A percentile compares a stretch with the other conserved stretches of the same genome.
Evolutionary conservation across 129 eudicot genomes (phyloP).

Genomic region (Ambrosia artemisiifolia): DNA sequence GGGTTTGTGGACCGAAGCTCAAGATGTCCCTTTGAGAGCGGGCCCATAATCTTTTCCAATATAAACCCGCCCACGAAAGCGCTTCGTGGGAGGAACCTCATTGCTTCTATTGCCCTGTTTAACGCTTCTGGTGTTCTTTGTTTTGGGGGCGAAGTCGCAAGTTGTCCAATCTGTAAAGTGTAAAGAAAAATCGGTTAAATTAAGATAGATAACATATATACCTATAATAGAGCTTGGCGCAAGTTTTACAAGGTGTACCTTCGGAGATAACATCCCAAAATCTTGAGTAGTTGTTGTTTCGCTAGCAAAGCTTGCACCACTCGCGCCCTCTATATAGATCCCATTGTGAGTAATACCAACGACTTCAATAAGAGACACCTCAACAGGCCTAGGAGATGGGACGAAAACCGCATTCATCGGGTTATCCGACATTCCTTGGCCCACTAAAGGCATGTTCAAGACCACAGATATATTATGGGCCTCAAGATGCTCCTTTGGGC

Average conservation of each 20-base stretch:
- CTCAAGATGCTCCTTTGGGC: conserved; percentile 60
- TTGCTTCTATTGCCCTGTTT: conserved; percentile 49
- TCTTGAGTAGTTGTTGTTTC: conserved; percentile 24
- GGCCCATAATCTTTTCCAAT: conserved; percentile 73
- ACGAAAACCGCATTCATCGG: conserved; percentile 84
- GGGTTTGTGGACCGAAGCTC: conserved; percentile 53
- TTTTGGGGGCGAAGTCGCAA: conserved; percentile 81
- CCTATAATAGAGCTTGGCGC: not conserved
- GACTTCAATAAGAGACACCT: conserved; percentile 77
- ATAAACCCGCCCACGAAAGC: conserved; percentile 77
- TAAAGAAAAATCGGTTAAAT: not conserved
- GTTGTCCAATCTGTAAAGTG: conserved; percentile 73
- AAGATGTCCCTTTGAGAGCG: conserved; percentile 71
- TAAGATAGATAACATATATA: not conserved
- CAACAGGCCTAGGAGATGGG: conserved; percentile 78
- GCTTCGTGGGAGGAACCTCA: conserved; percentile 46
- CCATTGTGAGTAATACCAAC: conserved; percentile 80
- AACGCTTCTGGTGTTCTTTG: conserved; percentile 72
- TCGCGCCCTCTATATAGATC: conserved; percentile 76
- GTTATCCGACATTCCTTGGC: conserved; percentile 81
- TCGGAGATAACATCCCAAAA: conserved; percentile 74
- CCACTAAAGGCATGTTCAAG: conserved; percentile 64
- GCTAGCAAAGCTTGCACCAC: conserved; percentile 49
- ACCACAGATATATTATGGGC: conserved; percentile 70
- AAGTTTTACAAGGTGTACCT: conserved; percentile 8